Evolutionary conservation across 768 basidiomycete genomes (phyloP).

Genomic region (Leccinum variicolor): DNA sequence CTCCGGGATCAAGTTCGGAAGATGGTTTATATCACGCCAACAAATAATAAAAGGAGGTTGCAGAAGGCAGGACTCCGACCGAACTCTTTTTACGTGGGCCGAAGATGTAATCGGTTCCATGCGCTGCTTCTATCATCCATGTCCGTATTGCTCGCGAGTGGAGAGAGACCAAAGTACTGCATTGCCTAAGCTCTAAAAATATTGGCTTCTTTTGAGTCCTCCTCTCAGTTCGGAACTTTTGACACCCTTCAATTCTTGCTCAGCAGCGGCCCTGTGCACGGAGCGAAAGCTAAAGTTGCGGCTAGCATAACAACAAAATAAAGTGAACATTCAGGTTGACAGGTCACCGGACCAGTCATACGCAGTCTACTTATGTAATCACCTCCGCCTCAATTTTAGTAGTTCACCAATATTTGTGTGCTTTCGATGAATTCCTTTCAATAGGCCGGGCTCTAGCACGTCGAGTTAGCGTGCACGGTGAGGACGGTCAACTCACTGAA

Average conservation of each 20-base stretch:
- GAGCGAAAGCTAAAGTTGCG: background rate
- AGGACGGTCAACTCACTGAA: background rate
- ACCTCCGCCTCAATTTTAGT: slow-evolving; percentile 1
- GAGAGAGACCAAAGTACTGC: background rate
- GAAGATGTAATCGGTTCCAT: slow-evolving; percentile 20
- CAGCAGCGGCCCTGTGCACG: background rate
- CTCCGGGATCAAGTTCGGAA: background rate
- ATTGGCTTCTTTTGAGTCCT: background rate
- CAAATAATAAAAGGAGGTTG: background rate
- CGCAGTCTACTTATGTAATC: too few species aligned
- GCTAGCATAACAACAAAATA: slow-evolving; percentile 3
- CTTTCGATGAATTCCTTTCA: background rate
- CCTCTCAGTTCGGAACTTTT: slow-evolving; percentile 6
- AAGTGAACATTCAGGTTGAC: slow-evolving; percentile 1
- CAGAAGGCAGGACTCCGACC: slow-evolving; percentile 2
- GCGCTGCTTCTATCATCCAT: background rate
- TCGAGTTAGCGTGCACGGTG: background rate
- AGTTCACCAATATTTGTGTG: background rate
- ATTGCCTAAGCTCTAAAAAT: background rate
- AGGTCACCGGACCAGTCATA: background rate
- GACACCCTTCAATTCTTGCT: background rate
- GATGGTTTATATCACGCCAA: background rate
- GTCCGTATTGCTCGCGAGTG: slow-evolving; percentile 1
- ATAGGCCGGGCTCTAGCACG: background rate
- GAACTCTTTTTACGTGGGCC: slow-evolving; percentile 11